Evolutionary conservation across 1,139 yeast genomes (phyloP), one percentile per base, ranked within the genome.

Genomic region (Geotrichum siamense): DNA sequence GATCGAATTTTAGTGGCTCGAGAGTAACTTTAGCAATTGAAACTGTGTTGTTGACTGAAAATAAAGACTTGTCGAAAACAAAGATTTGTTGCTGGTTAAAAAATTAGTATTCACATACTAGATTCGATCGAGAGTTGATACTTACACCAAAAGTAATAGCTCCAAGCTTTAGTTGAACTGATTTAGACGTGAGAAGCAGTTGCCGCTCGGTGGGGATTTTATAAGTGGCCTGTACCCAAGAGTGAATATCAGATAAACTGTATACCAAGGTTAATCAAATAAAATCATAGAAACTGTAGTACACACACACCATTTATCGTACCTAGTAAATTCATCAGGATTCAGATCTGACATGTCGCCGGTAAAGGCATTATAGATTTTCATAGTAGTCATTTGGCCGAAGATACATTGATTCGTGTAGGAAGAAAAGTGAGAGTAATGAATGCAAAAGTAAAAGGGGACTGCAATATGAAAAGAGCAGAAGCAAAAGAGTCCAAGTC

Each of bases 111-210:
- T 28, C 28, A 28, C 13, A 15, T 15, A 20, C 21, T 20, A 33
- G 36, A 12, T 12, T 8, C 19, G 3, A 16, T 2, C 10, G 17
- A n/a, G 12, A n/a, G 20, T 6, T 8, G 12, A 30, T 16, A 46
- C 49, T 15, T 43, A 46, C 49, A 13, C 62, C 60, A 29, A 55
- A 53, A 5, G 53, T 54, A 20, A 57, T 45, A 10, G 55, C 45
- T 41, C 60, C 63, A 26, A 58, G 48, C 41, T 54, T 55, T 13
- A 62, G 53, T 45, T 56, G 63, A 13, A 52, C 50, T 19, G 63
- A 47, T 17, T 59, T 56, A 3, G 55, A 51, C 4, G 59, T 53
- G 37, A 63, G 53, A 36, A 63, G 50, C 32, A 63, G 53, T 48
- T 63, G 59, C 39, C 53, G 49, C 20, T 51, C 53, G 17, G 43